Evolutionary conservation across 495 filamentous ascomycete genomes (phyloP).

Genomic region (Terfezia claveryi): DNA sequence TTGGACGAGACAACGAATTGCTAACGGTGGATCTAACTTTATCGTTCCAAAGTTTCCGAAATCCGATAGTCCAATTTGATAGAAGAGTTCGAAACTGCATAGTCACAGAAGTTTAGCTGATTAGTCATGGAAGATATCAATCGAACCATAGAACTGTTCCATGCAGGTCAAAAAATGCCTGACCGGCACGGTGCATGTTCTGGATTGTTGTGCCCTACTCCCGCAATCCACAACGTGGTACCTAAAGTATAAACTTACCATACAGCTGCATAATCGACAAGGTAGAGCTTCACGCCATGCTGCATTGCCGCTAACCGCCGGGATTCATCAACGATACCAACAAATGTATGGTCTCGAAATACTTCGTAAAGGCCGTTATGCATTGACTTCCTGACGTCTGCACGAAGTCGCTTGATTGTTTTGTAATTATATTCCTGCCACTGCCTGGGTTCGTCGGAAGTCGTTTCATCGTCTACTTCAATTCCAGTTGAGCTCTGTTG

Average conservation of each 20-base stretch:
- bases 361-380: constrained; percentile 78
- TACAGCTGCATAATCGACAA: constrained; percentile 81
- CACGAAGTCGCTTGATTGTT: constrained; percentile 66
- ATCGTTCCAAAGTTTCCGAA: constrained; percentile 90
- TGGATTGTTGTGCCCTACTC: background rate
- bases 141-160: too few species aligned
- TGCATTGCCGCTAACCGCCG: constrained; percentile 82
- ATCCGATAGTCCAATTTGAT: constrained; percentile 87
- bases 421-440: constrained; percentile 22
- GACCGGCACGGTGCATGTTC: background rate
- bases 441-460: constrained; percentile 1
- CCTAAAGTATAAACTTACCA: constrained; percentile 18
- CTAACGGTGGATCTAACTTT: constrained; percentile 51
- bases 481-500: constrained; percentile 1
- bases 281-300: constrained; percentile 73
- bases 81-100: constrained; percentile 72
- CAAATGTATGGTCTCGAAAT: constrained; percentile 76
- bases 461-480: constrained; percentile 1
- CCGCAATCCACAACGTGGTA: background rate
- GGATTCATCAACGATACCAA: constrained; percentile 74
- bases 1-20: constrained; percentile 43
- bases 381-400: constrained; percentile 59
- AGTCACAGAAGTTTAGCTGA: background rate
- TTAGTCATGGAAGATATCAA: background rate
- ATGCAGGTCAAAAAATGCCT: background rate